Evolutionary conservation across 192 early-diverging fungal genomes (phyloP).

Genomic region (Funneliformis geosporum): DNA sequence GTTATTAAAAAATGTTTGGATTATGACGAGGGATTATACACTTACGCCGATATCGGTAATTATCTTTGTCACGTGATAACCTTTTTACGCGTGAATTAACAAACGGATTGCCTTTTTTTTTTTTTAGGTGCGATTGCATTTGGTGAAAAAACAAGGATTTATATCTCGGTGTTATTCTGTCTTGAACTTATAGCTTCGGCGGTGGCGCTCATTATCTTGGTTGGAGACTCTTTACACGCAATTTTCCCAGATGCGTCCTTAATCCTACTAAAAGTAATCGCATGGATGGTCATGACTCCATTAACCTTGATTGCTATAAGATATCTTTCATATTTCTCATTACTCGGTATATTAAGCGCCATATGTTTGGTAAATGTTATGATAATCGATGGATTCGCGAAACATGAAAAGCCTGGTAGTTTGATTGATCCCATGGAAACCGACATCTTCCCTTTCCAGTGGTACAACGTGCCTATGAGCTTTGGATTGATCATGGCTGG

Average conservation of each 20-base stretch:
- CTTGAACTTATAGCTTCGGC: constrained; percentile 44
- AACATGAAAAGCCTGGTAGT: constrained; percentile 53
- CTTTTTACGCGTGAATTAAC: neutral
- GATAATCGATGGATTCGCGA: constrained; percentile 58
- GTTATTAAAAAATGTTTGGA: constrained; percentile 54
- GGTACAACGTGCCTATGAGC: constrained; percentile 43
- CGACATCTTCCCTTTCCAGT: constrained; percentile 40
- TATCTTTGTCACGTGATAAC: neutral
- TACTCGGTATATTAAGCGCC: constrained; percentile 62
- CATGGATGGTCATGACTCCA: constrained; percentile 52
- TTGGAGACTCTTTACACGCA: constrained; percentile 42
- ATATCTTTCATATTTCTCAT: constrained; percentile 54
- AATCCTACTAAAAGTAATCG: constrained; percentile 47
- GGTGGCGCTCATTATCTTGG: constrained; percentile 42
- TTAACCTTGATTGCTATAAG: constrained; percentile 53
- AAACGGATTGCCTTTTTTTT: neutral
- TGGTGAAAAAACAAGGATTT: constrained; percentile 35
- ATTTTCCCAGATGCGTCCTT: constrained; percentile 37
- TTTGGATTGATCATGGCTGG: constrained; percentile 62
- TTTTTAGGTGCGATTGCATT: constrained; percentile 47
- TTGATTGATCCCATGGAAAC: constrained; percentile 54
- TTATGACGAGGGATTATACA: constrained; percentile 35
- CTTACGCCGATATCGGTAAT: constrained; percentile 49
- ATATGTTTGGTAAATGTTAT: constrained; percentile 55
- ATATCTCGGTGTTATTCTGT: constrained; percentile 40